Conservation (phyloP, 2,329 filamentous ascomycete genomes). For the Ophiostoma perfectum region DNA sequence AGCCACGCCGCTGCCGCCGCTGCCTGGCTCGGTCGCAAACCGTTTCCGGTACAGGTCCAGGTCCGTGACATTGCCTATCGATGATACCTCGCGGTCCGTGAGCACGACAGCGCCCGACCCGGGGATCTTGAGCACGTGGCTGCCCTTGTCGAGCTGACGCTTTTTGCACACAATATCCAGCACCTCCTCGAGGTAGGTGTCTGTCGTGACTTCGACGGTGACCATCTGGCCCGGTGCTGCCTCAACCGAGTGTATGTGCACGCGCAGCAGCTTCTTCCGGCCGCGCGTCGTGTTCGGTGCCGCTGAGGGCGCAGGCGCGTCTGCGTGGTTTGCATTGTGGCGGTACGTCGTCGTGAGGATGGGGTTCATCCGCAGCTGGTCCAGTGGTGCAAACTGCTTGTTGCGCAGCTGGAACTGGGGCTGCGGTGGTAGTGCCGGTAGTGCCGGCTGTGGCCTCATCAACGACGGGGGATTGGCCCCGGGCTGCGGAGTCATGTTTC, state of each 20-base stretch:
- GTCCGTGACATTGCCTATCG: conserved; percentile 67
- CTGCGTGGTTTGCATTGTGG: conserved; percentile 50
- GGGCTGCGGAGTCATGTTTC: conserved; percentile 44
- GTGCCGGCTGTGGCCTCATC: neutral
- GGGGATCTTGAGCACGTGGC: conserved; percentile 72
- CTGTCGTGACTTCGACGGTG: conserved; percentile 69
- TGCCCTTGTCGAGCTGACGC: conserved; percentile 70
- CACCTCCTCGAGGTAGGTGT: conserved; percentile 77
- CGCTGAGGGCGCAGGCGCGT: conserved; percentile 48
- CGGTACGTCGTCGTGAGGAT: conserved; percentile 58
- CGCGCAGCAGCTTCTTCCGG: conserved; percentile 63
- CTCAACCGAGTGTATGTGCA: conserved; percentile 67
- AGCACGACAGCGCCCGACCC: conserved; percentile 69
- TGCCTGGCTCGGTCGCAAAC: conserved; percentile 58
- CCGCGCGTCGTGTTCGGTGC: conserved; percentile 48
- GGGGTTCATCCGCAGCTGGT: conserved; percentile 49
- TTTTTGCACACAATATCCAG: conserved; percentile 73
- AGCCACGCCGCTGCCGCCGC: neutral
- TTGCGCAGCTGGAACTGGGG: neutral
- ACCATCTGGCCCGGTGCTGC: conserved; percentile 67
- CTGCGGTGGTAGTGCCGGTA: neutral
- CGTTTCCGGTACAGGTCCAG: conserved; percentile 70
- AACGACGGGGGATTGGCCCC: neutral
- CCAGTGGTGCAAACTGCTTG: conserved; percentile 20
- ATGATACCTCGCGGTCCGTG: conserved; percentile 71